Base-by-base conservation (phyloP, 208 protist species). In the Trypanosoma scelopori region DNA sequence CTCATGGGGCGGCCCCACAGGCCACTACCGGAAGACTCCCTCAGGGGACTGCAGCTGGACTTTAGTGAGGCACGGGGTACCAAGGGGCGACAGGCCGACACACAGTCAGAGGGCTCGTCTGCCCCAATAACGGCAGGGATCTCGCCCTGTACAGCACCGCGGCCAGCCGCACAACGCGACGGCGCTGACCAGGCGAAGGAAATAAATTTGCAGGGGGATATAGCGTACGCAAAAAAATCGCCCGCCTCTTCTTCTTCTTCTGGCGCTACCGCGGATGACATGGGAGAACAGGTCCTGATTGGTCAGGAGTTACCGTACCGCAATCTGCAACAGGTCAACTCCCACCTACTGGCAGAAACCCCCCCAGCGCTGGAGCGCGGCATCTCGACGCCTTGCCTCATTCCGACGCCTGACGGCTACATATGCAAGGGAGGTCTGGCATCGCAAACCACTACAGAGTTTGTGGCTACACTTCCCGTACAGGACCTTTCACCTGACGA, bases 401-500 rank as follows among this genome's bases (percentile, higher is more conserved):
- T 62, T 28, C 23, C 39, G 3, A 51, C 56, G 20, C 56, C 39
- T 25, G 56, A 62, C 3, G 20, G 37, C 30, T 23, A 49, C 35
- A 20, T 15, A 25, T 49, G 4, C 22, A 62, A 23, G 45, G 12
- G 1, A 23, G 42, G 25, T 23, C 16, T 0, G 43, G 22, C 25
- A 20, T 62, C 56, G 28, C 56, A 62, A 25, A 0, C 2, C 37
- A 25, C 60, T 23, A 25, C n/a, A 13, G 68, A 64, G 7, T 70
- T 59, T 47, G 30, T 65, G 0, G 58, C 77, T 50, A 79, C 71
- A 4, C 66, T 85, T 3, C 64, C 52, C 3, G 61, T 74, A 56
- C 68, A 82, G 22, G 76, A 81, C 42, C 39, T 82, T 15, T 73
- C 76, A 15, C 65, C 73, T 11, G 48, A 20, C 22, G 47, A 66